Conservation (phyloP, 441 rosid genomes). For the Brassica balearica region DNA sequence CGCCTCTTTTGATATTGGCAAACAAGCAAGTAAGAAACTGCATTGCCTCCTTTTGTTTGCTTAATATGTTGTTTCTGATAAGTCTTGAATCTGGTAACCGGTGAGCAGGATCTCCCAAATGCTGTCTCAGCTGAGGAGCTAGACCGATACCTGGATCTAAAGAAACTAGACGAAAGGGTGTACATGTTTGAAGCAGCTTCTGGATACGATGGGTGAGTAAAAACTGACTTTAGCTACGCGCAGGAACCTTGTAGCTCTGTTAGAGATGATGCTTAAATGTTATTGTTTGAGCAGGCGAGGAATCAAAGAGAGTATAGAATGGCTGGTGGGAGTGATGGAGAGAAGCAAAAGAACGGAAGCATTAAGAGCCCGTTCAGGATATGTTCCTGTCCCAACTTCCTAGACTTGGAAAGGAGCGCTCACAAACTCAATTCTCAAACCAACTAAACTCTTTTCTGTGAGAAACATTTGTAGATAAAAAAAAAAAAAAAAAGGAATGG, state of each 20-base stretch:
- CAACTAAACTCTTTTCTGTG: constrained; percentile 40
- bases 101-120: constrained; percentile 74
- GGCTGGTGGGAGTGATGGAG: constrained; percentile 93
- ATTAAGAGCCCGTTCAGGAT: constrained; percentile 75
- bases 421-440: constrained; percentile 27
- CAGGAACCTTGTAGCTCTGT: background rate
- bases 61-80: constrained; percentile 23
- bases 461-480: constrained; percentile 60
- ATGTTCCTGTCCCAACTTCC: constrained; percentile 49
- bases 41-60: background rate
- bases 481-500: constrained; percentile 34
- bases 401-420: constrained; percentile 44
- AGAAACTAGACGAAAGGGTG: constrained; percentile 91
- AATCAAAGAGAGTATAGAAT: constrained; percentile 83
- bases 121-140: constrained; percentile 91
- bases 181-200: constrained; percentile 95
- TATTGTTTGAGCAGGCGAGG: constrained; percentile 65
- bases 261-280: constrained; percentile 2
- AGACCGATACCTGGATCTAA: constrained; percentile 81
- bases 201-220: constrained; percentile 83
- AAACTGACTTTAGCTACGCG: background rate
- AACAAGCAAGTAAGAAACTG: constrained; percentile 80
- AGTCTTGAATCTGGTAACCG: constrained; percentile 11
- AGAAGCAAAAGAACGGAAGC: constrained; percentile 96
- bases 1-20: constrained; percentile 87